Conservation (phyloP, 768 basidiomycete species). For the Tricholoma flavovirens region DNA sequence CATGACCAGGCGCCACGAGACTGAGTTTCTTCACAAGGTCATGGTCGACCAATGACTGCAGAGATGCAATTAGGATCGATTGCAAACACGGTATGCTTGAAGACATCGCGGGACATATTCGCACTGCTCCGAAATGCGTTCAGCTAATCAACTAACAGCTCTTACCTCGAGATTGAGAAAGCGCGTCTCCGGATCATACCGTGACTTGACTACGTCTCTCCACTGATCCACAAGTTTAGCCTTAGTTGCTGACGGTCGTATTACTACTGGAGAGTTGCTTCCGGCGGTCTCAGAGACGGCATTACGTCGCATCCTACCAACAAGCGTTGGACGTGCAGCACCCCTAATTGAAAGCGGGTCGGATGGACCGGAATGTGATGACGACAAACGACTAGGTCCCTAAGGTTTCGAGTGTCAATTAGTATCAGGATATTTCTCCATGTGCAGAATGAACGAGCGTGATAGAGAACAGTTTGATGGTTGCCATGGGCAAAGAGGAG, state of each 20-base stretch:
- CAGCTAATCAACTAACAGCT: conserved; percentile 15
- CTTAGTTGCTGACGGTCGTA: conserved; percentile 6
- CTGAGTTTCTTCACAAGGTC: conserved; percentile 67
- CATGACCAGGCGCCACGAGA: conserved; percentile 65
- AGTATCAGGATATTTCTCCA: conserved; percentile 14
- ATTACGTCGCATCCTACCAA: conserved; percentile 57
- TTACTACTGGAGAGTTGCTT: conserved; percentile 5
- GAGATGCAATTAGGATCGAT: conserved; percentile 17
- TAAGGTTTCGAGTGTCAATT: conserved; percentile 19
- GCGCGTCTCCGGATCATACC: conserved; percentile 63
- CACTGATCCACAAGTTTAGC: conserved; percentile 56
- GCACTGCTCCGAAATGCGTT: conserved; percentile 17
- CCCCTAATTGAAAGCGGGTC: conserved; percentile 63
- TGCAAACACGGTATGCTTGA: conserved; percentile 16
- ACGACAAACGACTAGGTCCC: conserved; percentile 35
- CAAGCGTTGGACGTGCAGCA: conserved; percentile 44
- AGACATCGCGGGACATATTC: conserved; percentile 13
- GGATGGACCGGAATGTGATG: conserved; percentile 34
- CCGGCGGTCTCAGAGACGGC: conserved; percentile 32
- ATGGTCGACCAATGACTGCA: conserved; percentile 74
- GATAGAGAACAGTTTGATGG: conserved; percentile 16
- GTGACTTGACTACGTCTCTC: conserved; percentile 65
- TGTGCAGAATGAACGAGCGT: conserved; percentile 14
- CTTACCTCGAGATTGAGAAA: conserved; percentile 83
- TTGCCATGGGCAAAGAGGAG: neutral